A percentile compares a stretch with the other conserved stretches of the same genome.
These are phyloP conservation scores for Fomitopsis serialis DNA, from an alignment of 768 basidiomycete genomes.

Conservation along the genomic window DNA sequence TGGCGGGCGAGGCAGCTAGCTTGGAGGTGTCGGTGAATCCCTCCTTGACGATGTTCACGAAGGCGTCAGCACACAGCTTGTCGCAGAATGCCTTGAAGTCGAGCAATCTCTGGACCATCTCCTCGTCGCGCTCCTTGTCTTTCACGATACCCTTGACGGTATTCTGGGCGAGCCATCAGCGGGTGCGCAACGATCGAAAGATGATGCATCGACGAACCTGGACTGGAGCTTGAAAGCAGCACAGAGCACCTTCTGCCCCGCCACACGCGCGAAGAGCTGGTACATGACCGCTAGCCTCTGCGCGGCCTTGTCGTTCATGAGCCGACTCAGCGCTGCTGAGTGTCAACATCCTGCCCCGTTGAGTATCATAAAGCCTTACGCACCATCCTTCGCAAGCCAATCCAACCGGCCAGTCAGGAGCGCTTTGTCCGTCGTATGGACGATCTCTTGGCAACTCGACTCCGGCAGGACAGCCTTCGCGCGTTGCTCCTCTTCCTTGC, in stretches of 20 bases:
- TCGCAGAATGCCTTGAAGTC: conserved; percentile 60
- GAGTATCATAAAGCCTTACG: neutral
- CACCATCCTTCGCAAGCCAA: conserved; percentile 41
- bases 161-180: conserved; percentile 29
- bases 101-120: conserved; percentile 73
- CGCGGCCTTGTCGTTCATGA: conserved; percentile 44
- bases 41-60: conserved; percentile 36
- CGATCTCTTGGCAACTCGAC: conserved; percentile 43
- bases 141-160: conserved; percentile 62
- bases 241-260: conserved; percentile 46
- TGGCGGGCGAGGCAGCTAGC: conserved; percentile 26
- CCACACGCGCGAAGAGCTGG: conserved; percentile 53
- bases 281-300: conserved; percentile 50
- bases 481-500: conserved; percentile 54
- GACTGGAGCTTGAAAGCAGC: conserved; percentile 58
- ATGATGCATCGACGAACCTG: conserved; percentile 34
- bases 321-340: conserved; percentile 43
- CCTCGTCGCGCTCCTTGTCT: conserved; percentile 56
- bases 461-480: conserved; percentile 45
- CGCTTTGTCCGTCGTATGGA: conserved; percentile 49
- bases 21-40: conserved; percentile 19
- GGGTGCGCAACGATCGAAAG: neutral
- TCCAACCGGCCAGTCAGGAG: conserved; percentile 39
- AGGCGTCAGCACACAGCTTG: conserved; percentile 42
- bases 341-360: neutral